These are phyloP conservation scores for Coprinopsis strossmayeri DNA, from an alignment of 768 basidiomycete species.

Conservation along the genomic window DNA sequence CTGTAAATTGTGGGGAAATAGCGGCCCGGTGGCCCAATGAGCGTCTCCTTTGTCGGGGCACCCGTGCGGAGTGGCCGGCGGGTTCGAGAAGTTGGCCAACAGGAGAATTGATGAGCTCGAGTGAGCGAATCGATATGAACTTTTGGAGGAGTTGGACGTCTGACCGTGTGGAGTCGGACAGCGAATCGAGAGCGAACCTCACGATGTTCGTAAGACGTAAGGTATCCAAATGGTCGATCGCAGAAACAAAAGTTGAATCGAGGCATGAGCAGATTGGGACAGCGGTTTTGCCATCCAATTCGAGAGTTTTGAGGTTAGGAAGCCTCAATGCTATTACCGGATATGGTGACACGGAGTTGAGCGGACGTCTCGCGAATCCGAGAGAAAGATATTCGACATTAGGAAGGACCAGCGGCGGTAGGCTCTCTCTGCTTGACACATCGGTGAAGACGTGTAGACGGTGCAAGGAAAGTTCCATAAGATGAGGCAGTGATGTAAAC, in stretches of 20 bases:
- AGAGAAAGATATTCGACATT: slow-evolving; percentile 5
- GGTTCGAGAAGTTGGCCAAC: slow-evolving; percentile 2
- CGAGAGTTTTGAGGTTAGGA: slow-evolving; percentile 1
- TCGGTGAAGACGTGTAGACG: neutral
- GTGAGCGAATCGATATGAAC: slow-evolving; percentile 2
- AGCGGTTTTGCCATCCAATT: neutral
- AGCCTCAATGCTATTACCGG: slow-evolving; percentile 2
- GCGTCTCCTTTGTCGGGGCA: too few species aligned
- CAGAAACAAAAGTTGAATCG: slow-evolving; percentile 1
- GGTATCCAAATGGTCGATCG: neutral
- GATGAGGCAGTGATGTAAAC: slow-evolving; percentile 2
- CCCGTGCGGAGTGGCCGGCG: too few species aligned
- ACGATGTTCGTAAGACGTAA: slow-evolving; percentile 2
- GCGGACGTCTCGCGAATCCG: slow-evolving; percentile 5
- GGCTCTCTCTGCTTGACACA: neutral
- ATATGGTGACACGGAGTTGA: slow-evolving; percentile 1
- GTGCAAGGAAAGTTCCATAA: slow-evolving; percentile 1
- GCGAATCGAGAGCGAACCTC: slow-evolving; percentile 2
- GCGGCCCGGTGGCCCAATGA: neutral
- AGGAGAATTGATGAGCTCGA: slow-evolving; percentile 2
- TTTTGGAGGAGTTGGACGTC: slow-evolving; percentile 6
- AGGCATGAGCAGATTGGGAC: slow-evolving; percentile 8
- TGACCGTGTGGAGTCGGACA: slow-evolving; percentile 3
- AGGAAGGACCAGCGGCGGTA: neutral
- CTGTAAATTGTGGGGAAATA: slow-evolving; percentile 1